phyloP scores from a whole-genome alignment of 1,284 basidiomycete genomes.

The Wolfiporia cocos region DNA sequence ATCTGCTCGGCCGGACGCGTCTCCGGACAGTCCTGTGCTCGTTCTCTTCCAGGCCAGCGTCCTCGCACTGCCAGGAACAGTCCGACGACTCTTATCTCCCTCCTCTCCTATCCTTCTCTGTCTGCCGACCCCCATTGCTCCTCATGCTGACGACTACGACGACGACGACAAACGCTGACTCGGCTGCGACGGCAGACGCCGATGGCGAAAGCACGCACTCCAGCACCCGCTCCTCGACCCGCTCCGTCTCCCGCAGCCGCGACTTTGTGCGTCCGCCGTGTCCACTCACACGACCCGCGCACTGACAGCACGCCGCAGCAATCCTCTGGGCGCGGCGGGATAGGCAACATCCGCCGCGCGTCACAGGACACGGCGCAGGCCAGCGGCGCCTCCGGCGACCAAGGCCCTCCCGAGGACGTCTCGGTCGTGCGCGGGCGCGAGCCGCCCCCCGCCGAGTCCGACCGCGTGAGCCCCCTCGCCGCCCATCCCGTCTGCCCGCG shows the following conservation, averaged over 20 bases:
- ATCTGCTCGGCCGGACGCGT: neutral
- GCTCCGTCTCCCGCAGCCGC: conserved; percentile 25
- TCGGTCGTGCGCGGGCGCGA: conserved; percentile 48
- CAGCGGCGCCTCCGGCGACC: neutral
- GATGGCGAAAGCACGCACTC: conserved; percentile 1
- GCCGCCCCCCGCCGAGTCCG: conserved; percentile 25
- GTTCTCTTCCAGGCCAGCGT: too few relatives aligned
- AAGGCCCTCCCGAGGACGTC: conserved; percentile 6
- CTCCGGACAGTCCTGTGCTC: too few relatives aligned
- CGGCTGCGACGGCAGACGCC: neutral
- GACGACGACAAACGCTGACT: neutral
- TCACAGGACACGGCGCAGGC: conserved; percentile 42
- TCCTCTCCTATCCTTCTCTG: too few relatives aligned
- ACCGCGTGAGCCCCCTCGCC: conserved; percentile 23
- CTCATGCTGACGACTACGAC: neutral
- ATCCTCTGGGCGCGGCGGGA: conserved; percentile 62
- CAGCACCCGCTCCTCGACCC: conserved; percentile 10
- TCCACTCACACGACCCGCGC: neutral
- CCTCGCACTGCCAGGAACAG: too few relatives aligned
- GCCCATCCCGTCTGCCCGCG: neutral
- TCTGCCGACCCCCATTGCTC: neutral
- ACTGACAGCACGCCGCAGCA: conserved; percentile 26
- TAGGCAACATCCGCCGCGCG: conserved; percentile 55
- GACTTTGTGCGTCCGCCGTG: conserved; percentile 20
- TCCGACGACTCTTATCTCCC: too few relatives aligned